Evolutionary conservation across 2,329 filamentous ascomycete species (phyloP), one percentile per base, ranked within the genome.

Genomic region (Alternaria atra): DNA sequence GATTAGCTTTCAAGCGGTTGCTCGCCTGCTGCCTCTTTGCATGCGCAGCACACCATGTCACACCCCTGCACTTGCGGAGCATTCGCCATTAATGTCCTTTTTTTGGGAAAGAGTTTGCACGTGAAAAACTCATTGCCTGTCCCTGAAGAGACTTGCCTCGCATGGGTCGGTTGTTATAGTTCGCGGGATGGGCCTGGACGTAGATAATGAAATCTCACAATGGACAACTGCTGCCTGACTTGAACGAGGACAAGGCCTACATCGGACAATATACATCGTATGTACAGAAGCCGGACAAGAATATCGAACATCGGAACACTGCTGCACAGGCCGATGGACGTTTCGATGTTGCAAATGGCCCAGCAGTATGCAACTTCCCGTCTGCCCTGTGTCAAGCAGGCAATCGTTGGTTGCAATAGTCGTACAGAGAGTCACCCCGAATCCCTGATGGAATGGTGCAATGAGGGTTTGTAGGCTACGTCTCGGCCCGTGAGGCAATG

Each of bases 321-420:
- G 15, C 46, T 39, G 35, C 37, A 23, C 25, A 9, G 58, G 50
- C 56, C 55, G 44, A 58, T 51, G 40, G 52, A 39, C 32, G 52
- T 46, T 55, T 50, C 61, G 29, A 60, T 55, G 71, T 72, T 65
- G 59, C 72, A 64, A 37, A 17, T 59, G 52, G 64, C 52, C 55
- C 46, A 25, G 61, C 54, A 57, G 32, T 35, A 63, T 77, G 76
- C 74, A 67, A 43, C 62, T 40, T 66, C 61, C 74, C 74, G 69
- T 52, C 56, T 35, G 37, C 54, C 46, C 43, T 58, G 58, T 60
- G 47, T 60, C 55, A 58, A 55, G 48, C 54, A 44, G 47, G 61
- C 68, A 64, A 64, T 66, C 51, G 60, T 70, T 73, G 70, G 72
- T 64, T 68, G 34, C n/a, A 39, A 42, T 35, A 25, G 73, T 76